phyloP scores from a whole-genome alignment of 768 basidiomycete species.

The Kwoniella bestiolae region DNA sequence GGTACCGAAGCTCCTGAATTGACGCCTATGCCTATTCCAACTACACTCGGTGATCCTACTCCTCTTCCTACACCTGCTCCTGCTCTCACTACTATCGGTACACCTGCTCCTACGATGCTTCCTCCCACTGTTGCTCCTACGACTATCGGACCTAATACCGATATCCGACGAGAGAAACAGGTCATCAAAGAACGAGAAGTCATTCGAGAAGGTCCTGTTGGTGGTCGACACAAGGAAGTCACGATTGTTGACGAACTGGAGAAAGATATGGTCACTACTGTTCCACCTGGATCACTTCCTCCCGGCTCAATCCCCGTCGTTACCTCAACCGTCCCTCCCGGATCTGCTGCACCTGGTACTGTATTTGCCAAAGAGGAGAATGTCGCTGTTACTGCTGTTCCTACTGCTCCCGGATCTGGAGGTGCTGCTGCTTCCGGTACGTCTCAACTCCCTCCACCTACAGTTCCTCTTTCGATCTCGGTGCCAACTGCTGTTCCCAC shows the following conservation, averaged over 20 bases:
- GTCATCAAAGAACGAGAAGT: slow-evolving; percentile 45
- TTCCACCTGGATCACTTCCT: slow-evolving; percentile 19
- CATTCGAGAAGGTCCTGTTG: slow-evolving; percentile 38
- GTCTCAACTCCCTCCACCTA: slow-evolving; percentile 9
- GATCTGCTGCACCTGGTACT: slow-evolving; percentile 17
- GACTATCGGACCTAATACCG: slow-evolving; percentile 29
- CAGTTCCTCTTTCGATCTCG: slow-evolving; percentile 8
- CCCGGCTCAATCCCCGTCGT: slow-evolving; percentile 2
- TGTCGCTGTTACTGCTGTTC: slow-evolving; percentile 21
- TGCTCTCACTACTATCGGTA: slow-evolving; percentile 15
- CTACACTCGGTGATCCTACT: slow-evolving; percentile 4
- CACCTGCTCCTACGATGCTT: slow-evolving; percentile 15
- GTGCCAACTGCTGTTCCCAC: slow-evolving; percentile 12
- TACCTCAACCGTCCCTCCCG: slow-evolving; percentile 2
- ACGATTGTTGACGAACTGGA: slow-evolving; percentile 29
- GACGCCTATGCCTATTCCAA: slow-evolving; percentile 13
- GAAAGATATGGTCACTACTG: slow-evolving; percentile 30
- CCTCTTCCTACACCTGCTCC: slow-evolving; percentile 8
- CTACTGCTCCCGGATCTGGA: slow-evolving; percentile 14
- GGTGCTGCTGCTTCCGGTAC: slow-evolving; percentile 23
- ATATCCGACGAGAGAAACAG: slow-evolving; percentile 46
- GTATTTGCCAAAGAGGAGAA: slow-evolving; percentile 9
- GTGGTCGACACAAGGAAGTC: slow-evolving; percentile 36
- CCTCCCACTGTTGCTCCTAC: slow-evolving; percentile 13
- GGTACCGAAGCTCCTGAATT: slow-evolving; percentile 8